Conservation (phyloP, 306 rosid species). For the Nissolia schottii region DNA sequence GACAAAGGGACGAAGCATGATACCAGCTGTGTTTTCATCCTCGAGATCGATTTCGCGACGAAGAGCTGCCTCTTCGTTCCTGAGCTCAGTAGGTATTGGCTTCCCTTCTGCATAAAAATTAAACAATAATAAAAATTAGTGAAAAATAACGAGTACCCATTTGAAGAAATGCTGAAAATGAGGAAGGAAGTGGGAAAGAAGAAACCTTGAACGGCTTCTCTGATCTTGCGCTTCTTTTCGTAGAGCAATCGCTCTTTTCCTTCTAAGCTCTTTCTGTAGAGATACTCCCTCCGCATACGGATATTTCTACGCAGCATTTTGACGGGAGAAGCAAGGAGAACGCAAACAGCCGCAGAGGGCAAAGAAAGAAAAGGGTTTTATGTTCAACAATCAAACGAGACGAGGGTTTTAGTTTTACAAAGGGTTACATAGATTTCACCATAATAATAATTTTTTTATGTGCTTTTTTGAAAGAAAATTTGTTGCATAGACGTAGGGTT, state of each 20-base stretch:
- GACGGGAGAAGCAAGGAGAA: neutral
- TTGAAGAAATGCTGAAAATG: neutral
- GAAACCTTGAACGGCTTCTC: constrained; percentile 71
- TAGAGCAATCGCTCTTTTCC: constrained; percentile 64
- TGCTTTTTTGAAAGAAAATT: too few species aligned
- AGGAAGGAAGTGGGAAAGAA: neutral
- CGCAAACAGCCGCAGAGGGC: neutral
- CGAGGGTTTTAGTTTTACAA: too few species aligned
- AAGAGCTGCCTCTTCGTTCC: constrained; percentile 84
- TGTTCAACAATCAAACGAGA: too few species aligned
- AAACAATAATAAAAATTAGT: neutral
- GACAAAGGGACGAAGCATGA: neutral
- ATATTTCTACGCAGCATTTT: constrained; percentile 64
- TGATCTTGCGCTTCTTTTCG: constrained; percentile 88
- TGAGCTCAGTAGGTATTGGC: constrained; percentile 87
- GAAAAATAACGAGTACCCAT: neutral
- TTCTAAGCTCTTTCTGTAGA: constrained; percentile 81
- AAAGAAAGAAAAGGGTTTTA: too few species aligned
- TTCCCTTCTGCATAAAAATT: constrained; percentile 62
- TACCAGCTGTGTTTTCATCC: constrained; percentile 77
- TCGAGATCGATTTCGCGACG: constrained; percentile 81
- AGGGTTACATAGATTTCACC: too few species aligned
- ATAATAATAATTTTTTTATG: too few species aligned
- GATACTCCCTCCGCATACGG: constrained; percentile 70
- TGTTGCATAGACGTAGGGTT: too few species aligned